These are phyloP conservation scores for Sporothrix variecibatus DNA, from an alignment of 2,329 filamentous ascomycete genomes.

Conservation along the genomic window DNA sequence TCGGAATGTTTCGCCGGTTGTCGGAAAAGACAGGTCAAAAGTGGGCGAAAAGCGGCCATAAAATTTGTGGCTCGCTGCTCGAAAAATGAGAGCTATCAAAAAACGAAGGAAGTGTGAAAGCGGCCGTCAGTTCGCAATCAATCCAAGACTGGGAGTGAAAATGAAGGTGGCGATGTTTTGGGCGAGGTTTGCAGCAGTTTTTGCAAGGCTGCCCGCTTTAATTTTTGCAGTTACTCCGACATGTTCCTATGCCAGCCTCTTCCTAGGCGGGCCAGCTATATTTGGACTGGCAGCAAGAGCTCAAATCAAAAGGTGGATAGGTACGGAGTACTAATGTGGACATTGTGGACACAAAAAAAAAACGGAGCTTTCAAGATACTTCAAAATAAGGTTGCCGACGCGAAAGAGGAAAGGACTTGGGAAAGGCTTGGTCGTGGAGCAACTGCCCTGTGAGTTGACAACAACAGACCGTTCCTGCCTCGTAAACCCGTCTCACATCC, in stretches of 20 bases:
- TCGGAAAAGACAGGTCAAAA: neutral
- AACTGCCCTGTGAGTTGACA: neutral
- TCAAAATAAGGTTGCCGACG: neutral
- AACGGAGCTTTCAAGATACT: neutral
- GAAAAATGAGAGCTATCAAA: neutral
- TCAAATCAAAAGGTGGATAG: neutral
- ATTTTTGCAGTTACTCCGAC: neutral
- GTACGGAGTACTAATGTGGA: too few relatives aligned
- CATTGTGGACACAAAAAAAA: neutral
- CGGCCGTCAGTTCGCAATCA: neutral
- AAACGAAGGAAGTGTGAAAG: neutral
- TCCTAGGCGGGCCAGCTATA: neutral
- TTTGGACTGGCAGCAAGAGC: neutral
- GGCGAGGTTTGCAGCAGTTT: neutral
- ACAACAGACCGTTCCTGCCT: neutral
- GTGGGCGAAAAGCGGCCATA: neutral
- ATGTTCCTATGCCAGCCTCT: neutral
- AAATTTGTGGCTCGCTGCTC: neutral
- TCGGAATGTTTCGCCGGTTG: conserved; percentile 4
- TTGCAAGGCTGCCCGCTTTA: neutral
- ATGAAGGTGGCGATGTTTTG: conserved; percentile 7
- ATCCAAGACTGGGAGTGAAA: neutral
- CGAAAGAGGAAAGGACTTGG: neutral
- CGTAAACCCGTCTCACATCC: neutral
- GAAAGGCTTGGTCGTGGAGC: neutral